Evolutionary conservation across 2,329 filamentous ascomycete species (phyloP).

Genomic region (Paramyrothecium sp.): DNA sequence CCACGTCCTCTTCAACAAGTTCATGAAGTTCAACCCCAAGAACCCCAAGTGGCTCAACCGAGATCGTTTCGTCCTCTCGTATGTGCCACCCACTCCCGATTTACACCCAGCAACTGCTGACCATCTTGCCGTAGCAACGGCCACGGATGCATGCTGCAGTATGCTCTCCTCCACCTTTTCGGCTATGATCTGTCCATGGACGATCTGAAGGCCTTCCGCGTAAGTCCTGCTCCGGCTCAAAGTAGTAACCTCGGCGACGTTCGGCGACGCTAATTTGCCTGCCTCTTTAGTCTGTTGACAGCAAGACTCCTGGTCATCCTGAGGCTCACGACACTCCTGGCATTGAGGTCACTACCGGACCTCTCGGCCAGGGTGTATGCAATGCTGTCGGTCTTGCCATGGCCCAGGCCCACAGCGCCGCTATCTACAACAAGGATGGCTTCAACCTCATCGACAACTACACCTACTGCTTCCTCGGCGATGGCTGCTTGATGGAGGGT

Average conservation of each 20-base stretch:
- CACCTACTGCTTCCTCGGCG: constrained; percentile 95
- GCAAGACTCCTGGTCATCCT: constrained; percentile 92
- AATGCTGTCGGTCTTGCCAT: constrained; percentile 98
- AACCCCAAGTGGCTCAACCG: constrained; percentile 97
- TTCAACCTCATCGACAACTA: constrained; percentile 93
- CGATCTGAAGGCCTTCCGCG: constrained; percentile 94
- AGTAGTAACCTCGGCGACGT: constrained; percentile 1
- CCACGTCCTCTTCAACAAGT: constrained; percentile 98
- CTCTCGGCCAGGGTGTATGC: constrained; percentile 93
- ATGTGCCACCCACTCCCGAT: constrained; percentile 44
- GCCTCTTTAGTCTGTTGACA: constrained; percentile 46
- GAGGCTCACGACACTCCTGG: constrained; percentile 96
- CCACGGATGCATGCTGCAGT: constrained; percentile 99
- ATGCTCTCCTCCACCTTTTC: constrained; percentile 95
- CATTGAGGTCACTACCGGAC: constrained; percentile 96
- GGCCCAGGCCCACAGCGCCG: constrained; percentile 87
- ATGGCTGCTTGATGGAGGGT: constrained; percentile 99
- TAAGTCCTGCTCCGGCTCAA: constrained; percentile 47
- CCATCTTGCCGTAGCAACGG: constrained; percentile 68
- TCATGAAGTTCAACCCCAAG: constrained; percentile 99
- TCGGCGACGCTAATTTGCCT: constrained; percentile 7
- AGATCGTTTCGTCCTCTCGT: constrained; percentile 99
- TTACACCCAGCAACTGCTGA: not conserved
- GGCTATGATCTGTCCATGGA: constrained; percentile 85
- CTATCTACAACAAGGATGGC: constrained; percentile 93